Percentiles rank a stretch among this genome's conserved stretches.
Conservation (phyloP, 768 basidiomycete species). For the Multifurca ochricompacta region DNA sequence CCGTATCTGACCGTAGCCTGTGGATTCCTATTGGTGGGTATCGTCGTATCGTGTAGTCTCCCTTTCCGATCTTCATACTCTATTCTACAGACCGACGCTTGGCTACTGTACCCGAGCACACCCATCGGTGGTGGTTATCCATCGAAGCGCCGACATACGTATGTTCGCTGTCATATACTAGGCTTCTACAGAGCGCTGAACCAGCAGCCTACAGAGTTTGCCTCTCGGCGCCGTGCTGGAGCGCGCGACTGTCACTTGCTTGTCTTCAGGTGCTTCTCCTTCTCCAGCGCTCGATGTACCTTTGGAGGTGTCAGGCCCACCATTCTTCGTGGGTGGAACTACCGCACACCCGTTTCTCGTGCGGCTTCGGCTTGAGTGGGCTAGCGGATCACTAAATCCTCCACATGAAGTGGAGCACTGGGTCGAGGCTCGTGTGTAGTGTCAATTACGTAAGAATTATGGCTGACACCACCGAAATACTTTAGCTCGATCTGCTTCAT, state of each 20-base stretch:
- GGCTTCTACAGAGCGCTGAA: background rate
- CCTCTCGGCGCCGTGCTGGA: constrained; percentile 30
- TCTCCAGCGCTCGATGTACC: constrained; percentile 30
- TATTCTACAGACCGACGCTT: constrained; percentile 29
- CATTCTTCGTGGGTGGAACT: constrained; percentile 27
- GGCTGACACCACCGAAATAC: background rate
- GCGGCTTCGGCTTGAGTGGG: constrained; percentile 35
- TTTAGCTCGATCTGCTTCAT: constrained; percentile 39
- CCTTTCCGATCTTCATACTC: background rate
- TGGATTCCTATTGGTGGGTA: constrained; percentile 35
- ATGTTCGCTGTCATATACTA: constrained; percentile 20
- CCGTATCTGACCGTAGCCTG: constrained; percentile 38
- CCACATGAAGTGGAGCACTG: constrained; percentile 42
- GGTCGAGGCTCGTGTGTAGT: constrained; percentile 35
- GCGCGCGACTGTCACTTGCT: constrained; percentile 29
- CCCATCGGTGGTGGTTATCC: constrained; percentile 42
- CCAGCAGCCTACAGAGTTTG: constrained; percentile 27
- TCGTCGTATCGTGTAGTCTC: background rate
- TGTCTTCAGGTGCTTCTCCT: constrained; percentile 30
- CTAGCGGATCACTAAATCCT: constrained; percentile 35
- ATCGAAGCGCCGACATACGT: constrained; percentile 43
- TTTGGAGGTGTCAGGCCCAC: constrained; percentile 30
- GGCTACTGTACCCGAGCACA: constrained; percentile 23
- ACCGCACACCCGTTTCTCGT: constrained; percentile 24
- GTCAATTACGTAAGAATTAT: background rate